Base-by-base conservation (phyloP, 495 filamentous ascomycete genomes). In the Xylaria flabelliformis region DNA sequence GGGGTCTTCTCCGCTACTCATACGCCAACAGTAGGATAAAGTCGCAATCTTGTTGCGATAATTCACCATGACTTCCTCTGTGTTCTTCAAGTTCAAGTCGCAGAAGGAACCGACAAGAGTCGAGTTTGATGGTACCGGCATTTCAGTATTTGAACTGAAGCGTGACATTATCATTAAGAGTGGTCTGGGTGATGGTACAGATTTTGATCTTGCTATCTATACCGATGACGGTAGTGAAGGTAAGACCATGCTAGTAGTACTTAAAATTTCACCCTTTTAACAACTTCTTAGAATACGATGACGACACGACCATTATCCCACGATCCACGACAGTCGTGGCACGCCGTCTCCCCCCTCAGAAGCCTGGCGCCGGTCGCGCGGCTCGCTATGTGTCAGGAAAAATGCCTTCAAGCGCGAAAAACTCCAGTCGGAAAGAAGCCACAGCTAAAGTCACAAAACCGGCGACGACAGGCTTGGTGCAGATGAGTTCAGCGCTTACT, bases 31-130 rank as follows among this genome's bases (percentile, higher is more conserved):
- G 64, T 74, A 69, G 62, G 73, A 69, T 77, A 74, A 72, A 69
- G 56, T 73, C 69, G n/a, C 70, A 75, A 62, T 26, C 39, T 59
- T 44, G 65, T 65, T 74, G 68, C 46, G 69, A 50, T 56, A 73
- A 44, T 68, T 67, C 84, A 91, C 77, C 81, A 99, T 99, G 96
- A 88, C 95, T 83, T 98, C 97, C 69, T 98, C 94, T 73, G 95
- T 99, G 80, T 98, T 97, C 85, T 98, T 97, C 92, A 97, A 97
- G 85, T 99, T 98, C 92, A 98, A 98, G 87, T 98, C 95, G 71
- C 93, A 96, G 80, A 97, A 95, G 83, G 97, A 98, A 81, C 93
- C 95, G 68, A 92, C 93, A 29, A 88, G 94, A 79, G 93, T 99
- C 72, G 91, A 93, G 76, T 99, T 99, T 84, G 96, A 99, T 84